A percentile compares a stretch with the other conserved stretches of the same genome.
Evolutionary conservation across 1,284 basidiomycete species (phyloP).

Genomic region (Cryptococcus sp.): DNA sequence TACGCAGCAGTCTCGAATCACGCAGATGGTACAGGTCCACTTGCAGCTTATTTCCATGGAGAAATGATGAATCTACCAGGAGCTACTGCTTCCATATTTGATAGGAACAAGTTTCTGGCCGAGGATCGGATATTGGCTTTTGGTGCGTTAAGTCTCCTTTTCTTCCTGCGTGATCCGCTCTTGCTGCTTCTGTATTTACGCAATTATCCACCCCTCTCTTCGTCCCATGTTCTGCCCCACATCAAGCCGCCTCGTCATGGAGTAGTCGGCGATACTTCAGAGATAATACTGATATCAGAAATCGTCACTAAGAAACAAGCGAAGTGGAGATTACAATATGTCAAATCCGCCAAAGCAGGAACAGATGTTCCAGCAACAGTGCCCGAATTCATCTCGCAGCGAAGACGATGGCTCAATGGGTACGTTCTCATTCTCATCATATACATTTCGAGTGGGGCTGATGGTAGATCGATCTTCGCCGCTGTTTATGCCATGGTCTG

Average conservation of each 20-base stretch:
- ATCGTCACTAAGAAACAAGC: conserved; percentile 45
- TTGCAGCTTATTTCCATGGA: conserved; percentile 87
- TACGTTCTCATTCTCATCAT: conserved; percentile 50
- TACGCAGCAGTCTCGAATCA: conserved; percentile 79
- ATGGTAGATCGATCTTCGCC: conserved; percentile 51
- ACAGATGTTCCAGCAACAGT: conserved; percentile 74
- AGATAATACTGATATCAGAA: conserved; percentile 19
- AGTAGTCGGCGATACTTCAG: background rate
- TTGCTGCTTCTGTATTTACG: background rate
- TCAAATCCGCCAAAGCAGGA: conserved; percentile 82
- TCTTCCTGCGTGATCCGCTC: background rate
- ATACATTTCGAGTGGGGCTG: conserved; percentile 1
- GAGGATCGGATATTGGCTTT: conserved; percentile 50
- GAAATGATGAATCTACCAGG: conserved; percentile 66
- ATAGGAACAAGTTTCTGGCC: conserved; percentile 86
- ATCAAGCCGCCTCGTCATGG: no score
- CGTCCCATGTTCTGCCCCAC: no score
- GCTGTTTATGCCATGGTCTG: conserved; percentile 79
- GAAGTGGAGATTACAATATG: conserved; percentile 69
- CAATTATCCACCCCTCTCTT: no score
- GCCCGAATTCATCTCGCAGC: conserved; percentile 84
- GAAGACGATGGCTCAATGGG: conserved; percentile 85
- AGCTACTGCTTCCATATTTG: conserved; percentile 46
- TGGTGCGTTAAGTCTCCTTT: conserved; percentile 12
- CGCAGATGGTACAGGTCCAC: conserved; percentile 74